Evolutionary conservation across 2,329 filamentous ascomycete genomes (phyloP), one percentile per base, ranked within the genome.

Genomic region (Cladosporium austrohemisphaericum): DNA sequence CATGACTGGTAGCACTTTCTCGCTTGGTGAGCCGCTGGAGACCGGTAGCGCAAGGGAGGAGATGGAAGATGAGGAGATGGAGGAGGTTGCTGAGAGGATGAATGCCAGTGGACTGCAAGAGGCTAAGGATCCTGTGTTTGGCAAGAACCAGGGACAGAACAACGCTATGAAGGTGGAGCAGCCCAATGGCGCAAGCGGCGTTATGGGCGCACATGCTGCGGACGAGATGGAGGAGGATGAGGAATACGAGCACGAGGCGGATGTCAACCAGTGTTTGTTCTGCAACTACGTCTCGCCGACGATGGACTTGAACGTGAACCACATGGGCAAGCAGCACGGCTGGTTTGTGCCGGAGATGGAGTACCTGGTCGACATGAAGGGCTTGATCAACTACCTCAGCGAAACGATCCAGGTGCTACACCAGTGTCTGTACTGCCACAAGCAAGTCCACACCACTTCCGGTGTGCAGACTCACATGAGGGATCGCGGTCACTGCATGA

Each of bases 391-490:
- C 47, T 84, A 90, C 55, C 76, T 98, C 11, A 84, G 89, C 62
- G 77, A 84, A 55, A 94, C 90, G 58, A 84, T 98, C 32, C 79
- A 84, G 53, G 80, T 89, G 52, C 81, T 85, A 54, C 83, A 89
- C 64, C 85, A 95, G 67, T 98, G 93, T 67, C 69, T 98, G 38
- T 90, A 84, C 65, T 98, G 93, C 66, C 85, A 87, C 65, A 94
- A 93, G 68, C 69, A 85, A 35, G 88, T 93, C 65, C 81, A 84
- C 55, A 91, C 84, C 10, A 77, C 86, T 0, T 83, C 84, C 50
- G 92, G 88, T 14, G 82, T 91, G 20, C 91, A 96, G 65, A 96
- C 91, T 0, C 93, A 98, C 67, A 98, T 98, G 93, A 84, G 89
- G 36, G 93, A 98, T 67, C 92, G 90, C 65, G 86, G 89, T 1